Percentiles rank a stretch among this genome's conserved stretches.
These are phyloP conservation scores for Coniochaeta hoffmannii DNA, from an alignment of 2,329 filamentous ascomycete genomes.

Conservation along the genomic window DNA sequence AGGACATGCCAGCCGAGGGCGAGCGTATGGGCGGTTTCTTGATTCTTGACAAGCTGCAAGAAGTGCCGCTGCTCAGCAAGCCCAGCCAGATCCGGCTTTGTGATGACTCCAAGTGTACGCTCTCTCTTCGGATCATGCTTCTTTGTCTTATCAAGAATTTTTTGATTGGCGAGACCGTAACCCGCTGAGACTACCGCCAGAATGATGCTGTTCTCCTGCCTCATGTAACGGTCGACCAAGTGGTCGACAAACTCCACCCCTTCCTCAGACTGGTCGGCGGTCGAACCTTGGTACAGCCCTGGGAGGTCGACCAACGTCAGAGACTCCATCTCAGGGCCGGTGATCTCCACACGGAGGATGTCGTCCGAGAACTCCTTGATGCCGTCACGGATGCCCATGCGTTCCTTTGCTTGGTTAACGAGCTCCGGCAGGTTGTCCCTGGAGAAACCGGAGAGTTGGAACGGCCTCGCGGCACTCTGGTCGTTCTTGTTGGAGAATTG, in stretches of 20 bases:
- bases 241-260: slow-evolving; percentile 25
- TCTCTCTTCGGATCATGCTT: slow-evolving; percentile 31
- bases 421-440: slow-evolving; percentile 35
- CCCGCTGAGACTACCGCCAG: slow-evolving; percentile 45
- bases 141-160: slow-evolving; percentile 36
- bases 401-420: slow-evolving; percentile 42
- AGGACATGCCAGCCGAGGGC: slow-evolving; percentile 31
- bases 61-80: slow-evolving; percentile 27
- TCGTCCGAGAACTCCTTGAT: slow-evolving; percentile 32
- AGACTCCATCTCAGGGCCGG: slow-evolving; percentile 32
- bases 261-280: slow-evolving; percentile 21
- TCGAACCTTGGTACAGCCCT: slow-evolving; percentile 30
- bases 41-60: slow-evolving; percentile 25
- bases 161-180: slow-evolving; percentile 42
- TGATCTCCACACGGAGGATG: slow-evolving; percentile 37
- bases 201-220: slow-evolving; percentile 49
- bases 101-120: slow-evolving; percentile 50
- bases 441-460: slow-evolving; percentile 26
- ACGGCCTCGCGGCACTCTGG: slow-evolving; percentile 8
- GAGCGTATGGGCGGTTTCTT: slow-evolving; percentile 13
- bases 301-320: slow-evolving; percentile 50
- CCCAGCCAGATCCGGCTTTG: slow-evolving; percentile 42
- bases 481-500: neutral
- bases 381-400: slow-evolving; percentile 35
- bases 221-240: slow-evolving; percentile 45